Conservation (phyloP, 371 early-diverging fungal genomes). For the Haplosporangium sp. region DNA sequence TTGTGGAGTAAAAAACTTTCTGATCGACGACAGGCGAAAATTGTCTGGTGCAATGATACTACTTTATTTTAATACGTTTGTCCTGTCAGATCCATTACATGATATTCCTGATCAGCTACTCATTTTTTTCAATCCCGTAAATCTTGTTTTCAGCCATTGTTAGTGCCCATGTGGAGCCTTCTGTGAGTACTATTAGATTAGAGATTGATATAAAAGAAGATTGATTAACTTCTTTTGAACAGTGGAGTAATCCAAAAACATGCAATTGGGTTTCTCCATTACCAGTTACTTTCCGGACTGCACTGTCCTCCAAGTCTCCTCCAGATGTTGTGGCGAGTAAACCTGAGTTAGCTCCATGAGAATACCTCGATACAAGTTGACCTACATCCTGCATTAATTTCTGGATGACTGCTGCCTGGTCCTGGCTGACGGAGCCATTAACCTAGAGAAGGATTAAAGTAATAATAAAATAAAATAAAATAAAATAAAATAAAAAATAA, state of each 20-base stretch:
- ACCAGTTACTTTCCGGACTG: conserved; percentile 54
- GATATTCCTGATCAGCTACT: conserved; percentile 6
- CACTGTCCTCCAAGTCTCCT: conserved; percentile 35
- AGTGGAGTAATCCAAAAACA: no score
- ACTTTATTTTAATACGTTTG: neutral
- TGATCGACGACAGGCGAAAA: no score
- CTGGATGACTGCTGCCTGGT: conserved; percentile 46
- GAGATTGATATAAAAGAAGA: neutral
- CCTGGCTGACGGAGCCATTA: conserved; percentile 44
- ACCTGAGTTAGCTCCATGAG: conserved; percentile 11
- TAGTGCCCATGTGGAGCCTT: conserved; percentile 43
- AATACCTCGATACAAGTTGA: conserved; percentile 50
- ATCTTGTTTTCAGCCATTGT: conserved; percentile 57
- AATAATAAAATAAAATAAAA: neutral
- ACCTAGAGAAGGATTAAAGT: conserved; percentile 8
- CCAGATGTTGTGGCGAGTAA: conserved; percentile 14
- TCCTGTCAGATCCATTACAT: neutral
- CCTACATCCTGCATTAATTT: conserved; percentile 56
- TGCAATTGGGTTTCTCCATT: neutral
- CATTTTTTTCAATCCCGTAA: conserved; percentile 50
- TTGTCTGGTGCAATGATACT: no score
- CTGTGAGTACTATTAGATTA: conserved; percentile 23
- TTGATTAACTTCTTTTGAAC: neutral
- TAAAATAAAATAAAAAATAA: neutral
- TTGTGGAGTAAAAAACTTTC: no score